phyloP scores from a whole-genome alignment of 2,329 filamentous ascomycete species.

The Harringtonia aguacate region DNA sequence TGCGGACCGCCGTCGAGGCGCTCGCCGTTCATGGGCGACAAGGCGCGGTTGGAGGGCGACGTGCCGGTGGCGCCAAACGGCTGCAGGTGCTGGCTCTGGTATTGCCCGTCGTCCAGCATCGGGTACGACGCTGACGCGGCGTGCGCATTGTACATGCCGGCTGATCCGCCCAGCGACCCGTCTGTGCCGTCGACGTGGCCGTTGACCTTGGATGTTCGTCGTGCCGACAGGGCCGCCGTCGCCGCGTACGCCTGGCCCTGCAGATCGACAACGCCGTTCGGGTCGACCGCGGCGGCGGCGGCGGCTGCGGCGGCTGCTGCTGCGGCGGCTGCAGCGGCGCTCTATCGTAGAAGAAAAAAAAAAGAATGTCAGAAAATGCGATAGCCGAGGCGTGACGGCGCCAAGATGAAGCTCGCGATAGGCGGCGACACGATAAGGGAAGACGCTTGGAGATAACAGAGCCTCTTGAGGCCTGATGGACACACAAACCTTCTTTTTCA shows the following conservation, averaged over 20 bases:
- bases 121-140: constrained; percentile 61
- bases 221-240: constrained; percentile 37
- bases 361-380: not conserved
- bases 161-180: constrained; percentile 71
- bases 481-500: constrained; percentile 67
- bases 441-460: no score
- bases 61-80: constrained; percentile 40
- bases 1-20: constrained; percentile 57
- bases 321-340: constrained; percentile 8
- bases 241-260: constrained; percentile 41
- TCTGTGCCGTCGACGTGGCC: constrained; percentile 64
- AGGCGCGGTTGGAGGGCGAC: constrained; percentile 39
- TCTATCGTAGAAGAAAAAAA: no score
- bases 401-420: no score
- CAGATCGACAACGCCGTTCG: constrained; percentile 48
- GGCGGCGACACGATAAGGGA: not conserved
- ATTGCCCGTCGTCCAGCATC: constrained; percentile 60
- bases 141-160: constrained; percentile 62
- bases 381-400: no score
- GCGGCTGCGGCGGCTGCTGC: constrained; percentile 9
- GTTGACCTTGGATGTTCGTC: constrained; percentile 62
- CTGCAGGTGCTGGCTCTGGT: constrained; percentile 44
- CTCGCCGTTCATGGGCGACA: constrained; percentile 42
- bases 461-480: no score
- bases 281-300: constrained; percentile 25